Percentiles rank a stretch among this genome's conserved stretches.
Conservation (phyloP, 23 red algal species). For the Gracilaria caudata region DNA sequence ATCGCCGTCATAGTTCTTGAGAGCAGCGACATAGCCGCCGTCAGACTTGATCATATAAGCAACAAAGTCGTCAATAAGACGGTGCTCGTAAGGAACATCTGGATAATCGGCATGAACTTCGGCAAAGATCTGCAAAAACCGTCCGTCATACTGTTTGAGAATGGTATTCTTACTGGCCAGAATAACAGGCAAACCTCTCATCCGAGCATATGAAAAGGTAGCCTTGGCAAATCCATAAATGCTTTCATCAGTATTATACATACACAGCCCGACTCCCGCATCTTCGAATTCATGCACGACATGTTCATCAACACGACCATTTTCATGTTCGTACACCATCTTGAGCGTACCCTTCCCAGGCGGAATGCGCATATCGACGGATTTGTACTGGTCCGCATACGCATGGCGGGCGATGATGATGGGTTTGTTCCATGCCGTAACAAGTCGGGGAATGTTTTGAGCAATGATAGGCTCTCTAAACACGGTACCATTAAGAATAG, state of each 20-base stretch:
- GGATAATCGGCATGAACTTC: conserved; percentile 58
- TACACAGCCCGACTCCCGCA: conserved; percentile 83
- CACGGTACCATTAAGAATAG: conserved; percentile 91
- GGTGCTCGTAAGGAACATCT: conserved; percentile 78
- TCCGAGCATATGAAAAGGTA: conserved; percentile 78
- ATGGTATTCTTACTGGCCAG: conserved; percentile 94
- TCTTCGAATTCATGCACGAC: conserved; percentile 63
- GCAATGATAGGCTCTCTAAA: conserved; percentile 92
- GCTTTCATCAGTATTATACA: conserved; percentile 92
- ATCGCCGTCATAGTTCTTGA: conserved; percentile 98
- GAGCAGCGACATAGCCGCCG: conserved; percentile 78
- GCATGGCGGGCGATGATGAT: conserved; percentile 92
- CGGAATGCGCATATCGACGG: conserved; percentile 65
- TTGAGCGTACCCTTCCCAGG: conserved; percentile 46
- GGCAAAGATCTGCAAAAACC: conserved; percentile 74
- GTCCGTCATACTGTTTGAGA: conserved; percentile 91
- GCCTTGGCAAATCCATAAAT: conserved; percentile 86
- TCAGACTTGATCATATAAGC: conserved; percentile 91
- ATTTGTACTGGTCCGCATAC: conserved; percentile 90
- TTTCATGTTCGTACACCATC: conserved; percentile 57
- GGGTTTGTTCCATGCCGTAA: conserved; percentile 86
- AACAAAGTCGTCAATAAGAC: conserved; percentile 97
- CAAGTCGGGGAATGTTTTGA: conserved; percentile 79
- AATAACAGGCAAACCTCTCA: conserved; percentile 79
- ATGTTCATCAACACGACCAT: conserved; percentile 48